A percentile compares a stretch with the other conserved stretches of the same genome.
Conservation (phyloP, 2,329 filamentous ascomycete species). For the Fusarium continuum region DNA sequence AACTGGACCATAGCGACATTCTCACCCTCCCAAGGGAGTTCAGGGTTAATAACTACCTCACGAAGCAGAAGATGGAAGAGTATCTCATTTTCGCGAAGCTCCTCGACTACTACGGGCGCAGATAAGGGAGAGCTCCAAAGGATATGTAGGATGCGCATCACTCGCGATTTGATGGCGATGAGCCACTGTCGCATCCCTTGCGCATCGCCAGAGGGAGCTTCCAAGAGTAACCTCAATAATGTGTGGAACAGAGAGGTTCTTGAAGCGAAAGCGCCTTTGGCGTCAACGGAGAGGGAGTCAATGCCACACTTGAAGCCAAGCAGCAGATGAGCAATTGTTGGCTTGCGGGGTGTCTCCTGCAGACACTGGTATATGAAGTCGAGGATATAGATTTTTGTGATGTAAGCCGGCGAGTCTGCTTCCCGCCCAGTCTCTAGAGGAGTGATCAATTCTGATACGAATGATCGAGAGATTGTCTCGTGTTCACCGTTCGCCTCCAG, state of each 20-base stretch:
- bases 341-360: conserved; percentile 75
- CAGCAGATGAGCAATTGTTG: conserved; percentile 89
- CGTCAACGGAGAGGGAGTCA: conserved; percentile 72
- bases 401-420: conserved; percentile 74
- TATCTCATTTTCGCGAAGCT: conserved; percentile 82
- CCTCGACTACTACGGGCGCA: conserved; percentile 75
- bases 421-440: conserved; percentile 78
- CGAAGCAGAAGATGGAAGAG: conserved; percentile 79
- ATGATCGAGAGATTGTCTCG: conserved; percentile 78
- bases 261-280: conserved; percentile 74
- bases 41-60: conserved; percentile 75
- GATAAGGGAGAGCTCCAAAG: conserved; percentile 88
- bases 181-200: conserved; percentile 73
- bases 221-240: conserved; percentile 75
- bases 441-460: conserved; percentile 74
- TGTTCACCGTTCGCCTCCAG: conserved; percentile 83
- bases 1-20: conserved; percentile 71
- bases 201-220: conserved; percentile 71
- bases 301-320: conserved; percentile 86
- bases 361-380: conserved; percentile 87
- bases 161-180: conserved; percentile 72
- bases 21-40: conserved; percentile 77
- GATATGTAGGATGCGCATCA: conserved; percentile 77
- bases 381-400: conserved; percentile 84
- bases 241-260: conserved; percentile 84